Percentiles rank a stretch among this genome's conserved stretches.
phyloP scores from a whole-genome alignment of 176 grass and related monocot species.

The Eragrostis curvula region DNA sequence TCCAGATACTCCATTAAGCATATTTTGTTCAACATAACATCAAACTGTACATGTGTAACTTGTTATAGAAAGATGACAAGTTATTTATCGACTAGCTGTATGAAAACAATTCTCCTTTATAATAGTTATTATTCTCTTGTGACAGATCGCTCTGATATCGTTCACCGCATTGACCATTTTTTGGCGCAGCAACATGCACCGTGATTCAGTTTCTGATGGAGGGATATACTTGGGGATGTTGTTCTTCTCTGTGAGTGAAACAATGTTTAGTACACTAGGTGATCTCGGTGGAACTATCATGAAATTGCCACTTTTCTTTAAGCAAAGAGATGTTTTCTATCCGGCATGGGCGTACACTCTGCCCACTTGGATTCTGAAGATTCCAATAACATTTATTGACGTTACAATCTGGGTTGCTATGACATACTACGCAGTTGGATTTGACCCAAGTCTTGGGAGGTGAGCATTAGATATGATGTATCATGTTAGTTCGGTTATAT shows the following conservation, averaged over 20 bases:
- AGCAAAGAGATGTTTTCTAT: constrained; percentile 68
- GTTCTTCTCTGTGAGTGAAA: constrained; percentile 51
- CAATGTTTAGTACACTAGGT: constrained; percentile 54
- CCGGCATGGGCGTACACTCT: constrained; percentile 67
- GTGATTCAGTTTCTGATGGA: constrained; percentile 44
- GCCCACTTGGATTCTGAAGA: constrained; percentile 42
- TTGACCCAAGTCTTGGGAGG: constrained; percentile 59
- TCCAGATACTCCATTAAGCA: no score
- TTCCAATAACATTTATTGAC: constrained; percentile 26
- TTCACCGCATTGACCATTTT: constrained; percentile 48
- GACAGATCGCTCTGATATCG: constrained; percentile 52
- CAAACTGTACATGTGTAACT: background rate
- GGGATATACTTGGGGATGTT: constrained; percentile 56
- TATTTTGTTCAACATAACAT: background rate
- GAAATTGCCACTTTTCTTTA: constrained; percentile 68
- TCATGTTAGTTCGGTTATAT: background rate
- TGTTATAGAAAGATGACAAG: background rate
- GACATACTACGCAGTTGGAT: constrained; percentile 67
- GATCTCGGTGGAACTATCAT: constrained; percentile 50
- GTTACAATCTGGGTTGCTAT: constrained; percentile 54
- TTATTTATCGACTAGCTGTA: background rate
- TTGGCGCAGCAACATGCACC: constrained; percentile 53
- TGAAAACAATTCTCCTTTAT: no score
- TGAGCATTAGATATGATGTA: constrained; percentile 29
- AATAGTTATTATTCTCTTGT: constrained; percentile 15